A percentile compares a stretch with the other conserved stretches of the same genome.
Evolutionary conservation across 371 early-diverging fungal species (phyloP).

Genomic region (Gilbertella persicaria): DNA sequence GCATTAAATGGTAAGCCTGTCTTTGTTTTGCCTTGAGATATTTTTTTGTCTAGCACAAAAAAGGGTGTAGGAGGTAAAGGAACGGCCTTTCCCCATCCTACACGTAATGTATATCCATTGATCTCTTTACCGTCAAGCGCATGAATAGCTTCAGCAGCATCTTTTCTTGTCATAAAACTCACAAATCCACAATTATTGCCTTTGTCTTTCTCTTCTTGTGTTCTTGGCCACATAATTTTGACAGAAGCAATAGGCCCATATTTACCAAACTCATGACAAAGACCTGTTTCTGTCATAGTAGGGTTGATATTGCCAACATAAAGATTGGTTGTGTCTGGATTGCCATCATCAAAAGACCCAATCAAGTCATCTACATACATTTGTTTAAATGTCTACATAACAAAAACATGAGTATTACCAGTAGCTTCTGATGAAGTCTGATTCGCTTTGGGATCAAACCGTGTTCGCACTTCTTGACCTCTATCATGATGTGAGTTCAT

Average conservation of each 20-base stretch:
- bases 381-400: not conserved
- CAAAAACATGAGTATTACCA: not conserved
- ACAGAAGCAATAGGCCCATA: slow-evolving; percentile 92
- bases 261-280: slow-evolving; percentile 78
- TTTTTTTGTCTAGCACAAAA: slow-evolving; percentile 42
- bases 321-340: slow-evolving; percentile 86
- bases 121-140: slow-evolving; percentile 76
- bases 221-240: slow-evolving; percentile 96
- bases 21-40: not conserved
- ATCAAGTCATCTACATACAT: not conserved
- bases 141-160: slow-evolving; percentile 75
- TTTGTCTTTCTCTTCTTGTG: slow-evolving; percentile 79
- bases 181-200: slow-evolving; percentile 88
- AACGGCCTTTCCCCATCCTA: slow-evolving; percentile 92
- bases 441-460: not conserved
- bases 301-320: slow-evolving; percentile 86
- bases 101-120: slow-evolving; percentile 63
- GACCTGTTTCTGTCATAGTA: slow-evolving; percentile 24
- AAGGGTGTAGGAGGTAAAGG: slow-evolving; percentile 78
- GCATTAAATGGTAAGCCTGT: slow-evolving; percentile 78
- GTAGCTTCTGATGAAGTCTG: not conserved
- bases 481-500: slow-evolving; percentile 9
- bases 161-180: slow-evolving; percentile 81
- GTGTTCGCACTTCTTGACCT: slow-evolving; percentile 41
- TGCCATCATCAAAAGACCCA: slow-evolving; percentile 75